These are phyloP conservation scores for Nicotiana paniculata DNA, from an alignment of 257 asterid species.

Conservation along the genomic window DNA sequence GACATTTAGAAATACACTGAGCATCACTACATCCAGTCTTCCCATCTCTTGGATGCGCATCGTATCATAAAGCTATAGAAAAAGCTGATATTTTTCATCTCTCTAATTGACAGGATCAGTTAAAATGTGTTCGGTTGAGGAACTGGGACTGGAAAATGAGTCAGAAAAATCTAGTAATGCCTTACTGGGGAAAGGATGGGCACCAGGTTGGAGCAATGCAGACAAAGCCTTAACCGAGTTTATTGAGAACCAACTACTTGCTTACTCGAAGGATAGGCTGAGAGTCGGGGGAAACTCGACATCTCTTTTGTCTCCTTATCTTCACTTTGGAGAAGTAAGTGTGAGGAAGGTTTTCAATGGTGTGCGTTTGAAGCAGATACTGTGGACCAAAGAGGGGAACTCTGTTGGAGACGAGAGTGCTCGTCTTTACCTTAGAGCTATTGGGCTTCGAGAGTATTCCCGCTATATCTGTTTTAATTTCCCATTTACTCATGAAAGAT, in stretches of 20 bases:
- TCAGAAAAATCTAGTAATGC: conserved; percentile 86
- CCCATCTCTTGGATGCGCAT: not conserved
- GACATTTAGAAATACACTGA: not conserved
- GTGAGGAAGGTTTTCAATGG: conserved; percentile 54
- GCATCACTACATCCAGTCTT: not conserved
- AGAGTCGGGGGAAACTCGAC: conserved; percentile 68
- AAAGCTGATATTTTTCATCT: not conserved
- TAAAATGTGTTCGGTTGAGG: conserved; percentile 44
- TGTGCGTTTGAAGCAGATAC: conserved; percentile 50
- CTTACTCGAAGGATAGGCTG: conserved; percentile 61
- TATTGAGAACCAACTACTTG: conserved; percentile 45
- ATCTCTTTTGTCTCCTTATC: conserved; percentile 75
- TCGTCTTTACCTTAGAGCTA: conserved; percentile 45
- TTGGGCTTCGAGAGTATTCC: conserved; percentile 81
- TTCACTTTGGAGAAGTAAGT: conserved; percentile 89
- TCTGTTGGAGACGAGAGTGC: conserved; percentile 52
- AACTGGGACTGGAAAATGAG: conserved; percentile 70
- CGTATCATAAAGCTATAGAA: not conserved
- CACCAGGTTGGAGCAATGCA: conserved; percentile 88
- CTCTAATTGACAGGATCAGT: conserved; percentile 35
- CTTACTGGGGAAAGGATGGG: conserved; percentile 76
- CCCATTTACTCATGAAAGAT: conserved; percentile 75
- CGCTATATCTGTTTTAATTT: conserved; percentile 90
- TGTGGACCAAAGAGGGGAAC: conserved; percentile 61
- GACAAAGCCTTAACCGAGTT: conserved; percentile 67